Evolutionary conservation across 306 rosid species (phyloP).

Genomic region (Biancaea sappan): DNA sequence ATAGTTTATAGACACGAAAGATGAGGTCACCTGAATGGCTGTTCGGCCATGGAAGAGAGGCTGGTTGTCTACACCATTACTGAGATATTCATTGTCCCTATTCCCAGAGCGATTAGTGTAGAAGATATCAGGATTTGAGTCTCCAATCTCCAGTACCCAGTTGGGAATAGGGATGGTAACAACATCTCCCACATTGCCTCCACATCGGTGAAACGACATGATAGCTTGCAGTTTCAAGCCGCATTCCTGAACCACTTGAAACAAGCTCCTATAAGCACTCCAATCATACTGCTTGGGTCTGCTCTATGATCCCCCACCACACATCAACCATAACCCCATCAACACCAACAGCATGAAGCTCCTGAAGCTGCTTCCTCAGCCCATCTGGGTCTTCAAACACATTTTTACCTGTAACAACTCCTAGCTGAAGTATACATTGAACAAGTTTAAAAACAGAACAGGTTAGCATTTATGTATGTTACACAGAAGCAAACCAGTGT

Average conservation of each 20-base stretch:
- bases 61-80: constrained; percentile 62
- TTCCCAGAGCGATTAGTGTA: constrained; percentile 64
- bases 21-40: constrained; percentile 58
- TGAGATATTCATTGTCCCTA: constrained; percentile 68
- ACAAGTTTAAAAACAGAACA: neutral
- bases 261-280: constrained; percentile 70
- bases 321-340: constrained; percentile 93
- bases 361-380: constrained; percentile 50
- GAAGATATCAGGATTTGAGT: constrained; percentile 71
- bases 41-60: constrained; percentile 71
- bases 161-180: constrained; percentile 65
- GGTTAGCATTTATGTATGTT: neutral
- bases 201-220: constrained; percentile 91
- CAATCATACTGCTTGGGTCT: constrained; percentile 72
- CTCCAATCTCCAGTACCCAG: constrained; percentile 74
- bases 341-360: constrained; percentile 54
- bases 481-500: neutral
- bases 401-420: constrained; percentile 55
- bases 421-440: constrained; percentile 54
- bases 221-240: constrained; percentile 78
- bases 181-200: constrained; percentile 83
- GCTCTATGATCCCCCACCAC: constrained; percentile 91
- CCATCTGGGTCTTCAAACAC: constrained; percentile 53
- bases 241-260: constrained; percentile 57
- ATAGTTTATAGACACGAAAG: neutral